These are phyloP conservation scores for Adenanthera pavonina DNA, from an alignment of 306 rosid genomes.

Conservation along the genomic window DNA sequence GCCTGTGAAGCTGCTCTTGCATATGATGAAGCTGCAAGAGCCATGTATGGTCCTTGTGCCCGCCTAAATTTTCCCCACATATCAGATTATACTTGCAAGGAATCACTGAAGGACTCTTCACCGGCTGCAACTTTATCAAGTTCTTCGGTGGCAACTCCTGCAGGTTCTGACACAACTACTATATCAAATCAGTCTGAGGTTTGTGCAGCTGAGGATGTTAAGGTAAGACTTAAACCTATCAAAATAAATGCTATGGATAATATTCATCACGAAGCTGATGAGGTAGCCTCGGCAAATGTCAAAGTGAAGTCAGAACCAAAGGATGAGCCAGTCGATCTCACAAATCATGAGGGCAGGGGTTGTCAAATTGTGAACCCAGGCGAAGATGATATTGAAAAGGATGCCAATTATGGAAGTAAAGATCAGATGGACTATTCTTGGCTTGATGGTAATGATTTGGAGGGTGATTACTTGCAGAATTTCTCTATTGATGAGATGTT, in stretches of 20 bases:
- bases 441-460: slow-evolving; percentile 35
- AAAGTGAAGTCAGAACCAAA: slow-evolving; percentile 43
- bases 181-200: slow-evolving; percentile 68
- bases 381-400: slow-evolving; percentile 5
- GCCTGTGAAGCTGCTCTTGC: slow-evolving; percentile 69
- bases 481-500: slow-evolving; percentile 68
- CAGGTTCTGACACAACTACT: slow-evolving; percentile 53
- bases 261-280: slow-evolving; percentile 30
- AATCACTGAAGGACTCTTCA: slow-evolving; percentile 40
- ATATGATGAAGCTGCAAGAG: slow-evolving; percentile 91
- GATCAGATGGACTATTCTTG: slow-evolving; percentile 42
- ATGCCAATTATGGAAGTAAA: slow-evolving; percentile 32
- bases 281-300: slow-evolving; percentile 36
- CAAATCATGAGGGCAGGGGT: slow-evolving; percentile 30
- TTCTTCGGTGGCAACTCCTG: slow-evolving; percentile 53
- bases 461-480: slow-evolving; percentile 38
- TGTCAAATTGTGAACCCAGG: slow-evolving; percentile 9
- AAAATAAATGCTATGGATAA: neutral
- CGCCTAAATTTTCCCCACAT: slow-evolving; percentile 76
- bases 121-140: slow-evolving; percentile 44
- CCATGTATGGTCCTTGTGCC: slow-evolving; percentile 83
- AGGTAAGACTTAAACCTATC: neutral
- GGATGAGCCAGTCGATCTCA: slow-evolving; percentile 35
- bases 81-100: slow-evolving; percentile 38
- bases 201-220: slow-evolving; percentile 53